Conservation (phyloP, 768 basidiomycete genomes). For the Boletus fagicola region DNA sequence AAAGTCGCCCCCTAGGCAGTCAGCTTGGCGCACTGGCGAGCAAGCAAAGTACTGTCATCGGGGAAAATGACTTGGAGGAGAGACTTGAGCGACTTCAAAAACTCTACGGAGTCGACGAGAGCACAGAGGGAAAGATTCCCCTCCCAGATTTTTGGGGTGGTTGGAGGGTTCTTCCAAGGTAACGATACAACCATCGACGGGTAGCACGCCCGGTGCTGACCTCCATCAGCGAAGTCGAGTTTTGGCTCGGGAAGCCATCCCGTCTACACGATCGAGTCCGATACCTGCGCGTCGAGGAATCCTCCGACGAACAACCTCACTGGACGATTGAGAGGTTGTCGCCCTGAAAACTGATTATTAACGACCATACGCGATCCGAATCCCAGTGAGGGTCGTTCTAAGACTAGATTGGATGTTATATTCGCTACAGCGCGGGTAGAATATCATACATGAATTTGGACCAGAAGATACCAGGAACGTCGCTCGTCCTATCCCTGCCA, state of each 20-base stretch:
- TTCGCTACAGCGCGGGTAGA: background rate
- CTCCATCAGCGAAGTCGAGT: constrained; percentile 80
- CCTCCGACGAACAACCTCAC: constrained; percentile 45
- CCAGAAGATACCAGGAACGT: constrained; percentile 16
- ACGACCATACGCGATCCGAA: background rate
- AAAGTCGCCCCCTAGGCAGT: constrained; percentile 77
- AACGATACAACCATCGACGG: background rate
- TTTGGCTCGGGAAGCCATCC: constrained; percentile 97
- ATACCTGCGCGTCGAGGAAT: constrained; percentile 56
- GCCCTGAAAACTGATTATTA: constrained; percentile 44
- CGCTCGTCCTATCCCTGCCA: background rate
- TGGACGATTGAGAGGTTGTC: constrained; percentile 84
- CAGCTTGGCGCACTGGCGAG: constrained; percentile 93
- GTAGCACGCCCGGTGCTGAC: constrained; percentile 9
- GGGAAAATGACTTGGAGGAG: constrained; percentile 64
- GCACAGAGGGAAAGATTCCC: constrained; percentile 51
- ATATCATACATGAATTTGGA: background rate
- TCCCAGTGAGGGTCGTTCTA: background rate
- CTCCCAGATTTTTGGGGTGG: constrained; percentile 95
- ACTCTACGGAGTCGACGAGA: constrained; percentile 51
- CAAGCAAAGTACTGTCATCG: constrained; percentile 77
- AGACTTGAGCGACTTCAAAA: constrained; percentile 58
- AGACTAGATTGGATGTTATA: background rate
- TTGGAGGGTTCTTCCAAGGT: constrained; percentile 92
- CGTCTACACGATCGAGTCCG: constrained; percentile 88